Evolutionary conservation across 495 filamentous ascomycete species (phyloP).

Genomic region (Cryomyces minteri): DNA sequence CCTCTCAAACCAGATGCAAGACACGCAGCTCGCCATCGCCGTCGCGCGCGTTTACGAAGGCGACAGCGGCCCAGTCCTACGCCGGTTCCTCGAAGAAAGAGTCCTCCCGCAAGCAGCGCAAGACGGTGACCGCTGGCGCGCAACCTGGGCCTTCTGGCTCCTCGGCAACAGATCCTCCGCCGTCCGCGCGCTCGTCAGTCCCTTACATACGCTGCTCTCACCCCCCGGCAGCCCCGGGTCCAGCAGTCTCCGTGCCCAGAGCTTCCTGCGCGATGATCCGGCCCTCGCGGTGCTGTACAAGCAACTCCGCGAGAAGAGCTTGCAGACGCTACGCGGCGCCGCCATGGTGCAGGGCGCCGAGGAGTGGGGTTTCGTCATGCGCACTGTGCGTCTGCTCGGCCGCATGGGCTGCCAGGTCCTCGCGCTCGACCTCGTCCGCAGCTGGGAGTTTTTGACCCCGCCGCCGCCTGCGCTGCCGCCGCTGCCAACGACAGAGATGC

Average conservation of each 20-base stretch:
- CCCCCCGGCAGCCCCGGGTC: background rate
- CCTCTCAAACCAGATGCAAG: constrained; percentile 64
- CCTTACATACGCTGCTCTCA: constrained; percentile 7
- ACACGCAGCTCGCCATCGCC: constrained; percentile 81
- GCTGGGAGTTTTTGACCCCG: constrained; percentile 53
- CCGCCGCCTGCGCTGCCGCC: constrained; percentile 4
- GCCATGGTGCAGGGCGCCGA: constrained; percentile 58
- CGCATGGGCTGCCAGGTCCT: constrained; percentile 95
- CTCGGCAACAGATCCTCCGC: constrained; percentile 67
- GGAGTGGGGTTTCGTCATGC: constrained; percentile 81
- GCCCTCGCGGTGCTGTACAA: constrained; percentile 73
- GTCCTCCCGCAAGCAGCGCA: constrained; percentile 60
- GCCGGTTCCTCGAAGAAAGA: constrained; percentile 56
- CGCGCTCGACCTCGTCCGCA: constrained; percentile 60
- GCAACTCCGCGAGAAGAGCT: constrained; percentile 66
- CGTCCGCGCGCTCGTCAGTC: constrained; percentile 59
- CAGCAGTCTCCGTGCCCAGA: constrained; percentile 42
- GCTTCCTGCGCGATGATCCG: constrained; percentile 79
- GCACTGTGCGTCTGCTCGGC: constrained; percentile 75
- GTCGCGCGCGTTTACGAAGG: constrained; percentile 81
- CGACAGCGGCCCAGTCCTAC: constrained; percentile 57
- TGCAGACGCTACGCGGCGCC: constrained; percentile 72
- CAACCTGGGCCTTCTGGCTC: constrained; percentile 95
- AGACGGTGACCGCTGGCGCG: constrained; percentile 83
- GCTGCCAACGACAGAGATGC: background rate